Base-by-base conservation (phyloP, 2,329 filamentous ascomycete species). In the Simplicillium sp. region DNA sequence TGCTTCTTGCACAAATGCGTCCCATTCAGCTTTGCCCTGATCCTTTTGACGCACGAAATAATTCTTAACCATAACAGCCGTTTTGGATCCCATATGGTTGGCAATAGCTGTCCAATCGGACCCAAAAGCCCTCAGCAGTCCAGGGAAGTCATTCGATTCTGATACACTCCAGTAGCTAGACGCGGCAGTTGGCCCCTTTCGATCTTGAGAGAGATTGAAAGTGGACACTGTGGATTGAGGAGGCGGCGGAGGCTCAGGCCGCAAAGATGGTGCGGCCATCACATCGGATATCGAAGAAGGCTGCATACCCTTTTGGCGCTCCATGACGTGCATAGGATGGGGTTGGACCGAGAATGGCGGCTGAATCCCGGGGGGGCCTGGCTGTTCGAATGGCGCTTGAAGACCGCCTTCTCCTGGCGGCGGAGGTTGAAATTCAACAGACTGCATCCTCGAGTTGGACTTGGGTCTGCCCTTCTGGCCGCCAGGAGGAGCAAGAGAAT, bases 131-230 rank as follows among this genome's bases (percentile, higher is more conserved):
- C 70, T 73, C 36, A 92, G 68, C 43, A 87, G 70, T 42, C 71
- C 74, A 29, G 82, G 80, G 59, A 92, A 92, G 53, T 89, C 85
- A 36, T 73, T 82, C 41, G 82, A 73, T 61, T 92, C 86, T 1
- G 82, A 83, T 16, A 90, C 85, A 52, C 85, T 90, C 86, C 86
- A 92, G 58, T 92, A 92, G 59, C 85, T 90, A 1, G 83, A 87
- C 12, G 82, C 77, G 48, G 81, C 79, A 41, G 65, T 64, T 16
- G 68, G 68, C 9, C 63, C 59, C 44, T 73, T 75, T 34, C 73
- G 71, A 49, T 79, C 73, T 29, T 62, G 57, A 32, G 60, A 51
- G 37, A 75, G 54, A 44, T 76, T 75, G 48, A 77, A 72, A 18
- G 69, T 71, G 11, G 69, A 53, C 43, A 71, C 63, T 2, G 67